Evolutionary conservation across 2,329 filamentous ascomycete genomes (phyloP).

Genomic region (Ophioceras dolichostomum): DNA sequence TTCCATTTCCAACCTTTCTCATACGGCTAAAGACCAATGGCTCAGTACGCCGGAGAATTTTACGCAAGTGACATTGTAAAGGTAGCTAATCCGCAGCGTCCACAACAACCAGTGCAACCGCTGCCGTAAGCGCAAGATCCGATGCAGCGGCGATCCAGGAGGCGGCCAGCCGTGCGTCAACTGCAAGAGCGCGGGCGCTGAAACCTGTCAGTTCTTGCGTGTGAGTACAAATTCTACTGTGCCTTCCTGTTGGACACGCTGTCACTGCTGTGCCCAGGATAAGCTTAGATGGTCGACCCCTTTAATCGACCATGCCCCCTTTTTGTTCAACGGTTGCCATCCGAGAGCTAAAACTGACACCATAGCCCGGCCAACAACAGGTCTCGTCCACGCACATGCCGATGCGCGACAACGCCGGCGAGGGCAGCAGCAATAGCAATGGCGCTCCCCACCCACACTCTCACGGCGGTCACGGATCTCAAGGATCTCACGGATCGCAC

Average conservation of each 20-base stretch:
- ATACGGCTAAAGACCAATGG: too few relatives aligned
- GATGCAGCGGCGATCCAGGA: slow-evolving; percentile 76
- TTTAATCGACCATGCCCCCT: too few relatives aligned
- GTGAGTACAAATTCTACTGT: slow-evolving; percentile 32
- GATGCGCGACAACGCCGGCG: background rate
- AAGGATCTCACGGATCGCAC: background rate
- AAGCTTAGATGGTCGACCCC: too few relatives aligned
- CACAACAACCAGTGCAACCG: slow-evolving; percentile 85
- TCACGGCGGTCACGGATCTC: too few relatives aligned
- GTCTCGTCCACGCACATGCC: background rate
- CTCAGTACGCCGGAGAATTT: too few relatives aligned
- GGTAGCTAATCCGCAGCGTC: too few relatives aligned
- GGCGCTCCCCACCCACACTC: too few relatives aligned
- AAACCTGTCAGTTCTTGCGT: slow-evolving; percentile 68
- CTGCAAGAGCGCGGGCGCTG: slow-evolving; percentile 62
- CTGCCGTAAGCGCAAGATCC: slow-evolving; percentile 88
- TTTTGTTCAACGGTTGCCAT: too few relatives aligned
- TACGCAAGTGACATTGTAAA: too few relatives aligned
- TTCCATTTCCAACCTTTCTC: too few relatives aligned
- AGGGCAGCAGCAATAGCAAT: background rate
- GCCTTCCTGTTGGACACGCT: too few relatives aligned
- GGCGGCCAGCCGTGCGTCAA: slow-evolving; percentile 70
- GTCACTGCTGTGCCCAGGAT: too few relatives aligned
- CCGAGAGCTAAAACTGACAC: background rate
- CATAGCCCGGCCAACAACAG: background rate